Percentiles rank a stretch among this genome's conserved stretches.
These are phyloP conservation scores for Phaffia rhodozyma DNA, from an alignment of 1,284 basidiomycete species.

Conservation along the genomic window DNA sequence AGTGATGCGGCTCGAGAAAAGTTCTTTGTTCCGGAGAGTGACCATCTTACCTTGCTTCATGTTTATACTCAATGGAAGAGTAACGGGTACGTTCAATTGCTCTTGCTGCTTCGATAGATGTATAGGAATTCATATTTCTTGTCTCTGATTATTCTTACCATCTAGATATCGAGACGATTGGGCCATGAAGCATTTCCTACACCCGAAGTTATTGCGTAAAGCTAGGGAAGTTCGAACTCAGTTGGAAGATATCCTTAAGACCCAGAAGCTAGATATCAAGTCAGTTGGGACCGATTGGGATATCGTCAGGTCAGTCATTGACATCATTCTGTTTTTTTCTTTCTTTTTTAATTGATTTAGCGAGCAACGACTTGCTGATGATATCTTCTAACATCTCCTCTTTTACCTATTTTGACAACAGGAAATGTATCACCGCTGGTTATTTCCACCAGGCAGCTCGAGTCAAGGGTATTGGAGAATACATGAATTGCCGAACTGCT, in stretches of 20 bases:
- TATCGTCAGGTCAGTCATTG: constrained; percentile 52
- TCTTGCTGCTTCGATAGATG: not conserved
- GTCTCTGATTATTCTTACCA: constrained; percentile 8
- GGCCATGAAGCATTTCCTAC: constrained; percentile 88
- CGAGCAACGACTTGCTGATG: not conserved
- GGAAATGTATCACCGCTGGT: constrained; percentile 93
- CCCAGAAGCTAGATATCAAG: constrained; percentile 84
- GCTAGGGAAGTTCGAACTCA: constrained; percentile 92
- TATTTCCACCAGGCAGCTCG: constrained; percentile 99
- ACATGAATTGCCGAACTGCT: constrained; percentile 94
- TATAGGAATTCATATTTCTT: constrained; percentile 15
- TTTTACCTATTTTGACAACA: constrained; percentile 27
- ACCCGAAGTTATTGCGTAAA: constrained; percentile 90
- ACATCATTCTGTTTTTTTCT: not conserved
- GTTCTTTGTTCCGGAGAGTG: constrained; percentile 96
- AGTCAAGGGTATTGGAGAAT: constrained; percentile 97
- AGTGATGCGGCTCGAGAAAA: constrained; percentile 93
- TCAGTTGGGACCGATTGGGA: constrained; percentile 94
- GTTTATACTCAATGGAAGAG: constrained; percentile 97
- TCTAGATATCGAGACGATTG: constrained; percentile 77
- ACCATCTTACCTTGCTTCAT: constrained; percentile 89
- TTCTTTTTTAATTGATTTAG: too few relatives aligned
- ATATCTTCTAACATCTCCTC: not conserved
- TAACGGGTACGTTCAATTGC: constrained; percentile 52
- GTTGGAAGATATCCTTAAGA: constrained; percentile 96